Percentiles rank a stretch among this genome's conserved stretches.
Conservation (phyloP, 495 filamentous ascomycete genomes). For the Cercophora samala region DNA sequence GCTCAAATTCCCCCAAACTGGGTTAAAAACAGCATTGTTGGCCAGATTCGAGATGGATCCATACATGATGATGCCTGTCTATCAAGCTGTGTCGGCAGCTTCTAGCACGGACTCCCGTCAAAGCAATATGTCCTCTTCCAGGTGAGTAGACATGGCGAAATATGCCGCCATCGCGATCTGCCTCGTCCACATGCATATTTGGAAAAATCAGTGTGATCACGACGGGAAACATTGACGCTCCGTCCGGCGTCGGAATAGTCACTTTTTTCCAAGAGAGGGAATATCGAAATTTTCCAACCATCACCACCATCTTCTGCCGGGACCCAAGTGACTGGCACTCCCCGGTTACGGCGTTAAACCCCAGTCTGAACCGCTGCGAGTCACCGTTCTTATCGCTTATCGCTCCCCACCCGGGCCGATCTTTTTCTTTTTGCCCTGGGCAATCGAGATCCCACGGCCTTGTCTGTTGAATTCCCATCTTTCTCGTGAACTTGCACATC, state of each 20-base stretch:
- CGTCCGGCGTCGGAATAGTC: conserved; percentile 23
- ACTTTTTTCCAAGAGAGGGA: neutral
- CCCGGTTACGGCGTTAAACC: neutral
- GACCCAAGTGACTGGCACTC: neutral
- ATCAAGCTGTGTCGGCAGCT: neutral
- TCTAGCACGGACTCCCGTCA: neutral
- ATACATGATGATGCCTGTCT: neutral
- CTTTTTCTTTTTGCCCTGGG: conserved; percentile 21
- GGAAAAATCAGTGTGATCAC: neutral
- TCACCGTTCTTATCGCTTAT: conserved; percentile 33
- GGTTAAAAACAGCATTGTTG: neutral
- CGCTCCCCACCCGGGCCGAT: conserved; percentile 26
- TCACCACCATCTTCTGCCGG: neutral
- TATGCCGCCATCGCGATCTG: neutral
- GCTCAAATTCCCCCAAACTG: neutral
- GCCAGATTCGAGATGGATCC: neutral
- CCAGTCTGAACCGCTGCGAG: conserved; percentile 15
- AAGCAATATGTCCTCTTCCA: neutral
- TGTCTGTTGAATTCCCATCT: conserved; percentile 19
- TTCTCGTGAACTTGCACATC: conserved; percentile 4
- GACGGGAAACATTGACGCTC: neutral
- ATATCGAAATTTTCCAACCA: conserved; percentile 15
- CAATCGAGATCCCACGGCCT: conserved; percentile 14
- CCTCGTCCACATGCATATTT: neutral
- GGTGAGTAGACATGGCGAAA: neutral